A percentile compares a stretch with the other conserved stretches of the same genome.
Evolutionary conservation across 768 basidiomycete species (phyloP).

Genomic region (Lactarius tabidus): DNA sequence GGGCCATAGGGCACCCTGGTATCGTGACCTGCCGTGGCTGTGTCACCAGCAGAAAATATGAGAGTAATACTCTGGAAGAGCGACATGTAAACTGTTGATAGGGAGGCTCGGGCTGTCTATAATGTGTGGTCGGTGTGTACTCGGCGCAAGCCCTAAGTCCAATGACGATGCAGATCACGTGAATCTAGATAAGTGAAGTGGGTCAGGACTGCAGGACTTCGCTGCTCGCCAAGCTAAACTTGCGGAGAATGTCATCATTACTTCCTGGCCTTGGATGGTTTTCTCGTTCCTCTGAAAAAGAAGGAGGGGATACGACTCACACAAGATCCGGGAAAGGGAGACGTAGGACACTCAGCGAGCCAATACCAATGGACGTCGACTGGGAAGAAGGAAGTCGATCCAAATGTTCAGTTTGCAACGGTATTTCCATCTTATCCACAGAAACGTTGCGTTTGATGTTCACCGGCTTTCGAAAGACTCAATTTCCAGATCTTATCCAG

Average conservation of each 20-base stretch:
- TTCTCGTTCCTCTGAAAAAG: not conserved
- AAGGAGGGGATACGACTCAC: not conserved
- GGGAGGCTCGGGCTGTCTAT: not conserved
- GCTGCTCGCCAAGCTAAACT: not conserved
- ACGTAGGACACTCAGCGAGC: slow-evolving; percentile 12
- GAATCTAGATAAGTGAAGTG: slow-evolving; percentile 2
- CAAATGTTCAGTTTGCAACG: slow-evolving; percentile 15
- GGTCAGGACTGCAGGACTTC: not conserved
- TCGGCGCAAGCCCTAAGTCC: not conserved
- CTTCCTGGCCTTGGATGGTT: slow-evolving; percentile 3
- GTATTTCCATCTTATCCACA: not conserved
- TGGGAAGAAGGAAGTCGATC: slow-evolving; percentile 2
- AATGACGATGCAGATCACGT: not conserved
- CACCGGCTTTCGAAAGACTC: not conserved
- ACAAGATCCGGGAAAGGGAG: slow-evolving; percentile 3
- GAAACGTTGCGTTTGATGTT: not conserved
- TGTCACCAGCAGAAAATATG: not conserved
- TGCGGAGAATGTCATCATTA: slow-evolving; percentile 3
- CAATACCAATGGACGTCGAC: slow-evolving; percentile 18
- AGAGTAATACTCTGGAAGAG: slow-evolving; percentile 2
- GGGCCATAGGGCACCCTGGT: not conserved
- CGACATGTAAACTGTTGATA: not conserved
- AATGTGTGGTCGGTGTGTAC: not conserved
- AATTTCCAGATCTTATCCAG: not conserved
- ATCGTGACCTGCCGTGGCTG: not conserved